Base-by-base conservation (phyloP, 805 yeast species). In the Jamesozyma lodderae region DNA sequence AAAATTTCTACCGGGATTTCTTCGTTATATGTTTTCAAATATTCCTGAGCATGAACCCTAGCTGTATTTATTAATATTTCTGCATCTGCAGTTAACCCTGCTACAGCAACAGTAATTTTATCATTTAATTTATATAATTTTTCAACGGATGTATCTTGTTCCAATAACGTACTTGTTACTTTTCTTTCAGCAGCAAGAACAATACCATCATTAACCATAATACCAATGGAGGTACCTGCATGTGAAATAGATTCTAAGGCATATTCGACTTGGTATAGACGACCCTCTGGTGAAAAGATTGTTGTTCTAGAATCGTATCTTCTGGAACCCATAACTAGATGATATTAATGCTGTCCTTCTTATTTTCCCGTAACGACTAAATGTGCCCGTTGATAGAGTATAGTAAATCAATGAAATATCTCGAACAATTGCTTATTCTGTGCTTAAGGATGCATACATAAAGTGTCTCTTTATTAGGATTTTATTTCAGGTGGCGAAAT, bases 231-330 rank as follows among this genome's bases (percentile, higher is more conserved):
- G 35, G 98, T 90, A 63, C 94, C 98, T 21, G 94, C 96, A 58
- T 90, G 97, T 28, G 97, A 88, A 52, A 90, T 80, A 44, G 96
- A 96, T 62, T 92, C 97, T 57, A 87, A 76, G 3, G 97, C 98
- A 54, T 92, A 92, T 64, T 92, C 98, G 16, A 87, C 87, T 67
- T 92, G 99, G 66, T 92, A 92, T 41, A 92, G 72, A 64, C 98
- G 77, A 28, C 99, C 99, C 62, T 92, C 99, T 8, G 99, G 99
- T 28, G 97, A 90, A 67, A 92, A 92, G 56, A 92, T 94, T 4
- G 98, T 92, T 36, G 99, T 92, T 73, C 99, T 78, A 45, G 95
- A 82, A 67, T 92, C 99, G 86, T 92, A 92, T 75, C 99, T 80
- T 81, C 97, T 82, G 51, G 96, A 85, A 14, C 79, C 78, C 79